Percentiles rank a stretch among this genome's conserved stretches.
Evolutionary conservation across 169 alveolate species (phyloP).

Genomic region (Plasmodium cynomolgi): DNA sequence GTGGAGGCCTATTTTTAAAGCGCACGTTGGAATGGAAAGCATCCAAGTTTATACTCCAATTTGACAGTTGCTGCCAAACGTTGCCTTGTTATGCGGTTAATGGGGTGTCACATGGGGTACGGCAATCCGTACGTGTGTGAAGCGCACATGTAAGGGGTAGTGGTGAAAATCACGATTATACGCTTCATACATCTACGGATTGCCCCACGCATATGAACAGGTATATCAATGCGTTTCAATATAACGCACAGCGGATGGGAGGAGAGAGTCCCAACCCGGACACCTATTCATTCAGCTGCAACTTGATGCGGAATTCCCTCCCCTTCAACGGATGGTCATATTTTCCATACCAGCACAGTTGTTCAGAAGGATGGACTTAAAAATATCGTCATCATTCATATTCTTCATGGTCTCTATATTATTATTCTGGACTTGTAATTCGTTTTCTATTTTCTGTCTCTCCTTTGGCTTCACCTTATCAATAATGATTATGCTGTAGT

Average conservation of each 20-base stretch:
- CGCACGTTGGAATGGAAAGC: background rate
- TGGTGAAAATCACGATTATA: background rate
- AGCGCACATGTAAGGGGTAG: background rate
- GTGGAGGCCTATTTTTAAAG: background rate
- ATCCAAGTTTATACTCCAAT: background rate
- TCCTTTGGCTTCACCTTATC: conserved; percentile 69
- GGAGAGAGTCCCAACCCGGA: background rate
- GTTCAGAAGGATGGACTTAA: conserved; percentile 14
- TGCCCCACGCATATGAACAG: background rate
- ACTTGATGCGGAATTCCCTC: background rate
- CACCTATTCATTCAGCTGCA: background rate
- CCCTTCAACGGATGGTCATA: conserved; percentile 5
- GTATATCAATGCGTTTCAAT: background rate
- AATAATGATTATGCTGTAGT: conserved; percentile 54
- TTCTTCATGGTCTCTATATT: conserved; percentile 68
- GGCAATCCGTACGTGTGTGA: background rate
- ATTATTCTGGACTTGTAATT: conserved; percentile 30
- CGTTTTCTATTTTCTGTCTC: conserved; percentile 46
- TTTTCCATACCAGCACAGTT: conserved; percentile 45
- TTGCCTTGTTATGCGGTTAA: background rate
- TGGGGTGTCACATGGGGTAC: background rate
- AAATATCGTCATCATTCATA: conserved; percentile 32
- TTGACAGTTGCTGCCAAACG: background rate
- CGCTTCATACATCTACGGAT: background rate
- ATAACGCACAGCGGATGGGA: background rate